phyloP scores from a whole-genome alignment of 2,329 filamentous ascomycete genomes.

The Xylaria sp. region DNA sequence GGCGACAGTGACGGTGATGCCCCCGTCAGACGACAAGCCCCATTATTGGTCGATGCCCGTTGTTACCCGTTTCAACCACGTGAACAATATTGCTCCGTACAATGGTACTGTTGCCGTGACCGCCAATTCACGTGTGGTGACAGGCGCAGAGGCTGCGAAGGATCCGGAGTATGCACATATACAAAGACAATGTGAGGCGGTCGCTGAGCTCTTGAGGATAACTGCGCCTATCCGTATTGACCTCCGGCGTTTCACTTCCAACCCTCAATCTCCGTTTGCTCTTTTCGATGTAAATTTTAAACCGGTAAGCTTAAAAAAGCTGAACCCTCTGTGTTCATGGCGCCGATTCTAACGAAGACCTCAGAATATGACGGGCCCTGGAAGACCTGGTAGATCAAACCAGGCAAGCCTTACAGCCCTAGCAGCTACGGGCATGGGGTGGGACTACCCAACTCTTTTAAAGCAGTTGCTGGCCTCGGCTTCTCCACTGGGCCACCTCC shows the following conservation, averaged over 20 bases:
- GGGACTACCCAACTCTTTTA: conserved; percentile 16
- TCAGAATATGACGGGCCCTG: neutral
- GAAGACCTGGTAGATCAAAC: neutral
- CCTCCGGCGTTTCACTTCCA: neutral
- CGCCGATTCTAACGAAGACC: neutral
- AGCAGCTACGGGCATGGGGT: neutral
- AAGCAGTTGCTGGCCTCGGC: neutral
- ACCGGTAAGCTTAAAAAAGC: neutral
- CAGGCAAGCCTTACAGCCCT: neutral
- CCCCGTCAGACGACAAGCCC: conserved; percentile 42
- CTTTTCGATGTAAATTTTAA: neutral
- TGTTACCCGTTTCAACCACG: conserved; percentile 54
- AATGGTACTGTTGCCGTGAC: conserved; percentile 55
- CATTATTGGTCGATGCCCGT: conserved; percentile 52
- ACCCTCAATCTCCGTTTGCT: neutral
- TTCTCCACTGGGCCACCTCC: too few relatives aligned
- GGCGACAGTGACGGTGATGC: conserved; percentile 58
- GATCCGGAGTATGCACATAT: neutral
- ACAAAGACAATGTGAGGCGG: neutral
- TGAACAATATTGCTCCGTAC: conserved; percentile 38
- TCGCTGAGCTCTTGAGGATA: neutral
- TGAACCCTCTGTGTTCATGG: neutral
- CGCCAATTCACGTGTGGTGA: conserved; percentile 50
- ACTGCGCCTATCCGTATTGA: neutral
- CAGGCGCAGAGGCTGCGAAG: neutral